Base-by-base conservation (phyloP, 768 basidiomycete species). In the Lentinula edodes region DNA sequence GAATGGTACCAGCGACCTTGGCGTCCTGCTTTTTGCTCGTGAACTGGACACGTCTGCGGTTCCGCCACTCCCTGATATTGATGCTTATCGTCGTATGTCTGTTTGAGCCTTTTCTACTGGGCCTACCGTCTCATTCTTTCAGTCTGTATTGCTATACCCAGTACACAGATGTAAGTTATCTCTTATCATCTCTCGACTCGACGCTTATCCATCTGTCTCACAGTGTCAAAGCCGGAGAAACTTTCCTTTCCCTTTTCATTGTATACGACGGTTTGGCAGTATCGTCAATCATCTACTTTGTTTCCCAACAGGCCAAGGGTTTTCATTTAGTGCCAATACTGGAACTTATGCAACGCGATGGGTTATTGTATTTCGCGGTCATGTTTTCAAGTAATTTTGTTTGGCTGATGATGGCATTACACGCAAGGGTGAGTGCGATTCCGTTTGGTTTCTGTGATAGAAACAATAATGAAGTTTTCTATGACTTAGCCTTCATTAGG, bases 321-420 rank as follows among this genome's bases (percentile, higher is more conserved):
- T 46, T 41, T 9, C 51, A 61, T 52, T 10, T 57, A 5, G 41
- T 34, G 5, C 52, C 23, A 16, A 35, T 66, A 8, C 1, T 66
- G 6, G 6, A 60, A 4, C 52, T 65, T 13, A 62, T 66, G 18
- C 61, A 62, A 36, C 62, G 64, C 2, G 67, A 68, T n/a, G 67
- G 67, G 1, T 39, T 65, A 5, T 12, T 68, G 9, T 68, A 66
- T 35, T 68, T 68, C 55, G 63, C 66, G 9, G 64, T 66, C 15
- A 61, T 68, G 7, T 68, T 68, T 20, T 66, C 67, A 0, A 66
- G 66, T 8, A 68, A 68, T 42, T 61, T 66, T 34, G 54, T 65
- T 2, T 68, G 67, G 67, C 62, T 66, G n/a, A 58, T 66, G 1
- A 61, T 66, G 15, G 18, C 64, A 0, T 50, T 68, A 8, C 48